Evolutionary conservation across 164 flowering plant species (phyloP).

Genomic region (Sextonia rubra): DNA sequence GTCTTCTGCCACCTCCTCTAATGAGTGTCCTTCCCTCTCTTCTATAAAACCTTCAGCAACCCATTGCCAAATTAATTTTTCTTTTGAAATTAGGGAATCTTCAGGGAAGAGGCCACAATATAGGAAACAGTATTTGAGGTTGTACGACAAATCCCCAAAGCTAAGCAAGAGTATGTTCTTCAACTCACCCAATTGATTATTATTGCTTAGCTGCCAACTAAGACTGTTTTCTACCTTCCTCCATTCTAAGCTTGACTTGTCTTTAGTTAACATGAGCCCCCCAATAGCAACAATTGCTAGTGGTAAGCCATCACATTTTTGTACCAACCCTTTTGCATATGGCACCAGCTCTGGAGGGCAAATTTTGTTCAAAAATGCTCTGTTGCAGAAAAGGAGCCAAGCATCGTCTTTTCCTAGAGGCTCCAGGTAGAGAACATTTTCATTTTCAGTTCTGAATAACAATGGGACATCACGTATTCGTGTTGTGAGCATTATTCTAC

Average conservation of each 20-base stretch:
- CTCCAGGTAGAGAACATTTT: not conserved
- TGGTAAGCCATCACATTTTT: slow-evolving; percentile 48
- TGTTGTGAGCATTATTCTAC: slow-evolving; percentile 36
- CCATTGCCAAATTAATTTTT: slow-evolving; percentile 40
- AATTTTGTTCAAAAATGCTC: slow-evolving; percentile 31
- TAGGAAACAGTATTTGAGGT: slow-evolving; percentile 43
- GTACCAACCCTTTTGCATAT: slow-evolving; percentile 36
- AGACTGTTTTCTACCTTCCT: slow-evolving; percentile 27
- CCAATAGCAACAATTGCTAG: slow-evolving; percentile 46
- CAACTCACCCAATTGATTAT: slow-evolving; percentile 18
- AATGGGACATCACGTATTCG: slow-evolving; percentile 11
- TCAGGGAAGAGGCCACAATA: slow-evolving; percentile 43
- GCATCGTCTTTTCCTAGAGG: slow-evolving; percentile 11
- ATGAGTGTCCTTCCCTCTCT: slow-evolving; percentile 21
- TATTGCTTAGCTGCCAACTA: slow-evolving; percentile 33
- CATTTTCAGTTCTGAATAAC: not conserved
- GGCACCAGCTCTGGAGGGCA: slow-evolving; percentile 26
- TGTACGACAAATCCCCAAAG: slow-evolving; percentile 42
- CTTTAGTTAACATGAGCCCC: slow-evolving; percentile 34
- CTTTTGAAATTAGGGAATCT: slow-evolving; percentile 29
- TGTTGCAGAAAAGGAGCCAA: slow-evolving; percentile 36
- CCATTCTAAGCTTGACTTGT: slow-evolving; percentile 29
- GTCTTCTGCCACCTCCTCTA: slow-evolving; percentile 34
- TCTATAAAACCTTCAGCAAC: slow-evolving; percentile 46
- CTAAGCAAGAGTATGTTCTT: slow-evolving; percentile 39